These are phyloP conservation scores for Cercospora sp. DNA, from an alignment of 2,329 filamentous ascomycete species.

Conservation along the genomic window DNA sequence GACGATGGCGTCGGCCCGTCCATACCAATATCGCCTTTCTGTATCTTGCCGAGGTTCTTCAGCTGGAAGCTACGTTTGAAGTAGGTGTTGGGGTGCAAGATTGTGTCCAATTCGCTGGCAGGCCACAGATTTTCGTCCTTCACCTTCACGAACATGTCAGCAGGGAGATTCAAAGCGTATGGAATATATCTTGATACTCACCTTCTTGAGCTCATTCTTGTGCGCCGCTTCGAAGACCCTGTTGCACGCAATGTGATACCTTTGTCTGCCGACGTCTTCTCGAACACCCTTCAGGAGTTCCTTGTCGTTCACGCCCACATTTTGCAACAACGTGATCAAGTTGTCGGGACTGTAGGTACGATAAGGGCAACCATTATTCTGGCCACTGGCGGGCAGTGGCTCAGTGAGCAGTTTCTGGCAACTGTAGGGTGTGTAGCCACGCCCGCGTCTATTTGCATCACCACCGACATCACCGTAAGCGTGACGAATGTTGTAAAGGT, in stretches of 20 bases:
- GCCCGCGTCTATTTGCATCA: slow-evolving; percentile 79
- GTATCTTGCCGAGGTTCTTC: slow-evolving; percentile 67
- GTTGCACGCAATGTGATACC: slow-evolving; percentile 95
- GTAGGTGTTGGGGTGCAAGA: slow-evolving; percentile 96
- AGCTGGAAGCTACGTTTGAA: slow-evolving; percentile 92
- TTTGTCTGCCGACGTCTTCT: slow-evolving; percentile 83
- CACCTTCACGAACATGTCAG: slow-evolving; percentile 33
- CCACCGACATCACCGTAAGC: slow-evolving; percentile 92
- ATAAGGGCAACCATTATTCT: slow-evolving; percentile 92
- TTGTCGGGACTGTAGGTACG: slow-evolving; percentile 90
- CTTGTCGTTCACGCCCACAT: slow-evolving; percentile 75
- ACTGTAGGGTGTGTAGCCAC: slow-evolving; percentile 86
- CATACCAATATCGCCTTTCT: slow-evolving; percentile 40
- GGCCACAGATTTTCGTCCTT: slow-evolving; percentile 51
- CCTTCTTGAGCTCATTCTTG: slow-evolving; percentile 57
- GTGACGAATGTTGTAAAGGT: slow-evolving; percentile 96
- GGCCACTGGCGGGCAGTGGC: slow-evolving; percentile 79
- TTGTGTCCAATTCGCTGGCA: slow-evolving; percentile 80
- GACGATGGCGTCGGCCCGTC: slow-evolving; percentile 34
- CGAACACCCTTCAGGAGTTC: slow-evolving; percentile 76
- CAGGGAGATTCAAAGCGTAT: background rate
- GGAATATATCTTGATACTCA: slow-evolving; percentile 7
- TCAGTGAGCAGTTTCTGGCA: slow-evolving; percentile 96
- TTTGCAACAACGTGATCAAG: slow-evolving; percentile 71
- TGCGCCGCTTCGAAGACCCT: slow-evolving; percentile 89